These are phyloP conservation scores for Gyrodon lividus DNA, from an alignment of 768 basidiomycete species.

Conservation along the genomic window DNA sequence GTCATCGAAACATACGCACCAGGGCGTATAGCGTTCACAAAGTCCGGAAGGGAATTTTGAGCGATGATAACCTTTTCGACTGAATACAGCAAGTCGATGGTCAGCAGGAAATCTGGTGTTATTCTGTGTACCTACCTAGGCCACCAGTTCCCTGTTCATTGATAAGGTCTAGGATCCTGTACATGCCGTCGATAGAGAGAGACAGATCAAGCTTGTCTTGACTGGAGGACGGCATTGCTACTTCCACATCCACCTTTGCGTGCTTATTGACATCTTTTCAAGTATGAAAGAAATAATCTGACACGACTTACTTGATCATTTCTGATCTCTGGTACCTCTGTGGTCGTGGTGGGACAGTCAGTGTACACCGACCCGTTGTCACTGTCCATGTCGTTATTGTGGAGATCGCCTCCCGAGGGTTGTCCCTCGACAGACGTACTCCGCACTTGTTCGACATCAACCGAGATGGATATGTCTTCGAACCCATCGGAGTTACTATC, in stretches of 20 bases:
- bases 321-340: neutral
- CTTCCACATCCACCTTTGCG: neutral
- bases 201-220: slow-evolving; percentile 3
- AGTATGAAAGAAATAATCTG: neutral
- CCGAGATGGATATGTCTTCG: neutral
- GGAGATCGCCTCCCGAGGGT: neutral
- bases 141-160: slow-evolving; percentile 46
- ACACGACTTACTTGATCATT: neutral
- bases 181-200: slow-evolving; percentile 37
- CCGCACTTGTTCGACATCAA: neutral
- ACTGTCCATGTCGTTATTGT: neutral
- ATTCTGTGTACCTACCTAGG: slow-evolving; percentile 34
- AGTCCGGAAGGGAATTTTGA: slow-evolving; percentile 42
- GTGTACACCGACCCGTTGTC: neutral
- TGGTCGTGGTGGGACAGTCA: neutral
- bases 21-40: slow-evolving; percentile 45
- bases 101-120: neutral
- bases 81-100: slow-evolving; percentile 10
- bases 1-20: slow-evolving; percentile 51
- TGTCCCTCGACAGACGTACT: neutral
- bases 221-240: neutral
- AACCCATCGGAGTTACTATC: neutral
- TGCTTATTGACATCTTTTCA: neutral
- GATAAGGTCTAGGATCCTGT: slow-evolving; percentile 49
- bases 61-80: slow-evolving; percentile 58